Conservation (phyloP, 805 yeast genomes). For the Saccharomycopsis sp. region DNA sequence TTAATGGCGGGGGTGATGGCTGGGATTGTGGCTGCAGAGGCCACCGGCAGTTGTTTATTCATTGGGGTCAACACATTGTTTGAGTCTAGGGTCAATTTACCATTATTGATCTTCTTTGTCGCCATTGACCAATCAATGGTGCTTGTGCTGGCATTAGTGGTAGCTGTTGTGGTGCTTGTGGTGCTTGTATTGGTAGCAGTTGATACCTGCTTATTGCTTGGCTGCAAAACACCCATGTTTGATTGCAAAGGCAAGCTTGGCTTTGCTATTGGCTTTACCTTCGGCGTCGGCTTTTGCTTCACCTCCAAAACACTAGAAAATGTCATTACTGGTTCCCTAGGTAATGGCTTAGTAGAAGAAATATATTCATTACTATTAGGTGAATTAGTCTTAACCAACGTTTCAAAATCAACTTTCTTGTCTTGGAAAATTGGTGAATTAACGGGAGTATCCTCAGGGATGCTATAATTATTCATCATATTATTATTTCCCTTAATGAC, state of each 20-base stretch:
- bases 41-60: background rate
- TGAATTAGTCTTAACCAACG: background rate
- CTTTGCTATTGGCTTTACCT: background rate
- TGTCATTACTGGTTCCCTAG: background rate
- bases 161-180: conserved; percentile 2
- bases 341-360: background rate
- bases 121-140: conserved; percentile 25
- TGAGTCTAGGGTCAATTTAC: conserved; percentile 14
- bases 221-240: conserved; percentile 6
- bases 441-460: conserved; percentile 2
- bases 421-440: conserved; percentile 3
- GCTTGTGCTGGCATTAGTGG: background rate
- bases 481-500: conserved; percentile 22
- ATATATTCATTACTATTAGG: background rate
- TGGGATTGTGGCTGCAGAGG: conserved; percentile 4
- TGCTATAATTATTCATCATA: background rate
- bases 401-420: background rate
- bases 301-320: background rate
- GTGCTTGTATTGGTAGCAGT: conserved; percentile 22
- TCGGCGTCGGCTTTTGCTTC: background rate
- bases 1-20: background rate
- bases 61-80: conserved; percentile 8
- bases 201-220: background rate
- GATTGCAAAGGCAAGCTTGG: too few relatives aligned
- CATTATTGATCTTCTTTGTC: conserved; percentile 17